Base-by-base conservation (phyloP, 2,329 filamentous ascomycete species). In the Nothophaeocryptopus gaeumannii region DNA sequence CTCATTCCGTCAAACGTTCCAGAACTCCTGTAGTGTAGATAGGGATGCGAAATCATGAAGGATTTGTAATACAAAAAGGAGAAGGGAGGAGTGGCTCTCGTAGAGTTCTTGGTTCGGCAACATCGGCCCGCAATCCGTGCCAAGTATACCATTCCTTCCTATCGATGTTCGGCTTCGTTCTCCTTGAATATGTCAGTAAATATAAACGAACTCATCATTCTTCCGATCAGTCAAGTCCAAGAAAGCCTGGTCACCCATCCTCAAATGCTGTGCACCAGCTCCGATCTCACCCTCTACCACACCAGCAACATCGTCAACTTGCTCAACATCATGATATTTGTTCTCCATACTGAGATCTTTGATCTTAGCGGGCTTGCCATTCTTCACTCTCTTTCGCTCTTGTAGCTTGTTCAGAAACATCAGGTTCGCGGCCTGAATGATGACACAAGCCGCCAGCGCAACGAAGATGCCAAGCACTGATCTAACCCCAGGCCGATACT, bases 291-390 rank as follows among this genome's bases (percentile, higher is more conserved):
- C 52, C 32, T 53, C 58, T 47, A 58, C 53, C 9, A 58, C 59
- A 12, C 65, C 67, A 11, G 36, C 37, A 15, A n/a, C 40, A 9
- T 35, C 45, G 15, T 59, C 55, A 3, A 45, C 20, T 34, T 60
- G 51, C 14, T 61, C 59, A n/a, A 39, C 50, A 8, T 62, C 68
- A 20, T 72, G 63, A 56, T 80, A 84, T 4, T 67, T 67, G 15
- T 72, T 66, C 57, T 80, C 72, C 83, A 86, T 86, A 11, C 78
- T 83, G 9, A 71, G 70, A 62, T 86, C 83, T 38, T 77, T 70
- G 33, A 86, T 75, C 53, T 76, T 72, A 2, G 78, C 82, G 1
- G 73, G 70, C 70, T 86, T 86, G 5, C 83, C 83, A 58, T 81
- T 80, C 8, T 66, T 64, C 1, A 85, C 77, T 3, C 84, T 70